These are phyloP conservation scores for Triticum dicoccoides DNA, from an alignment of 176 grass and related monocot species.

Conservation along the genomic window DNA sequence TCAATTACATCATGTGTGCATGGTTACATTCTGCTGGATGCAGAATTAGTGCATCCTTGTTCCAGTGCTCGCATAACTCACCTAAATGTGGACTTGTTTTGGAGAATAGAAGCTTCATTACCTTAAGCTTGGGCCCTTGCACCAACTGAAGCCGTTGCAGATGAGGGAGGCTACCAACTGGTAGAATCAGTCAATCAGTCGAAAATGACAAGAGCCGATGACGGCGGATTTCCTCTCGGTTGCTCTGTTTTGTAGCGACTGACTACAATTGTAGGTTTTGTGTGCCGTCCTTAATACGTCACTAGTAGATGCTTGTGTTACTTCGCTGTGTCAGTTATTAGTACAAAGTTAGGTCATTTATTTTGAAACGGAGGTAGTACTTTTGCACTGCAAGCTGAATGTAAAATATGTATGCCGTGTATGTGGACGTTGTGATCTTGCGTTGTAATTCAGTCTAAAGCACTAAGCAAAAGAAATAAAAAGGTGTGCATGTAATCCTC, in stretches of 20 bases:
- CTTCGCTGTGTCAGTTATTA: slow-evolving; percentile 20
- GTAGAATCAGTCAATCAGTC: background rate
- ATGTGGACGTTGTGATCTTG: background rate
- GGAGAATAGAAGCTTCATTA: background rate
- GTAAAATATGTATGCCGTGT: background rate
- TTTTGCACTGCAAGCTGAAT: too few relatives aligned
- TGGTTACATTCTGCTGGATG: background rate
- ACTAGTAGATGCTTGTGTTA: slow-evolving; percentile 40
- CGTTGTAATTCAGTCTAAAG: background rate
- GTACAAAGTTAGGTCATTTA: too few relatives aligned
- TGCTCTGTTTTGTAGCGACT: slow-evolving; percentile 65
- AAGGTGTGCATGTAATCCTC: background rate
- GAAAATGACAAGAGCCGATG: background rate
- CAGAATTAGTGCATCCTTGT: background rate
- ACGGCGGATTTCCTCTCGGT: background rate
- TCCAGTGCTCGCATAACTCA: background rate
- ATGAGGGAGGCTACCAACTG: background rate
- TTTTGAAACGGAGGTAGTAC: too few relatives aligned
- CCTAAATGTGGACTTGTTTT: background rate
- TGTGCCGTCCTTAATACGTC: slow-evolving; percentile 4
- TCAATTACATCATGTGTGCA: background rate
- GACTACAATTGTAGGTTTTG: slow-evolving; percentile 44
- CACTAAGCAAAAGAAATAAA: background rate
- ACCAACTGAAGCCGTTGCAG: background rate
- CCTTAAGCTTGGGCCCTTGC: background rate